These are phyloP conservation scores for Heterobasidion occidentale DNA, from an alignment of 1,284 basidiomycete genomes.

Conservation along the genomic window DNA sequence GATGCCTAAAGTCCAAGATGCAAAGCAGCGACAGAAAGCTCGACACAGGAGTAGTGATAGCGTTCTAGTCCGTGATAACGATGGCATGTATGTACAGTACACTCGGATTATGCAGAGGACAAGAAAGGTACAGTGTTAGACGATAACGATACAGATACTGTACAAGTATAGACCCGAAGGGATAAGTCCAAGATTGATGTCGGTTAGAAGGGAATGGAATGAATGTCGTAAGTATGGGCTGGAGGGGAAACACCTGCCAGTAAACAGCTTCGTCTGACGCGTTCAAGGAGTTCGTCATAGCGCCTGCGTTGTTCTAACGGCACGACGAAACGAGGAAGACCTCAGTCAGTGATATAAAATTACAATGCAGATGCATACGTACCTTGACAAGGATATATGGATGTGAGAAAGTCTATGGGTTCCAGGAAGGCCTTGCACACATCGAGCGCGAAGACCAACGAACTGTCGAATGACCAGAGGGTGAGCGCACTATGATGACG, in stretches of 20 bases:
- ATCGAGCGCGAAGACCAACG: constrained; percentile 55
- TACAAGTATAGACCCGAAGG: neutral
- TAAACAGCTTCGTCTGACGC: constrained; percentile 39
- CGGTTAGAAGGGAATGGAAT: neutral
- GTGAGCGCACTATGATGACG: constrained; percentile 37
- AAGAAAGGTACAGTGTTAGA: neutral
- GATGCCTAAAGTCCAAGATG: no score
- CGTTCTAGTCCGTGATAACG: neutral
- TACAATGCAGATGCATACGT: constrained; percentile 12
- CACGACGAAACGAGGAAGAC: neutral
- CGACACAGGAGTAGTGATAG: neutral
- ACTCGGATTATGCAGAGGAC: neutral
- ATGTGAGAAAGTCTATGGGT: constrained; percentile 57
- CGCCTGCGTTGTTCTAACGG: constrained; percentile 42
- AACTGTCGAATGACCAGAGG: constrained; percentile 56
- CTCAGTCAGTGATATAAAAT: neutral
- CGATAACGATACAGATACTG: neutral
- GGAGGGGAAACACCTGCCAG: constrained; percentile 20
- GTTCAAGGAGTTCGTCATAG: constrained; percentile 38
- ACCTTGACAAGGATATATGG: constrained; percentile 65
- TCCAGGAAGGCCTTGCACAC: constrained; percentile 54
- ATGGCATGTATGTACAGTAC: neutral
- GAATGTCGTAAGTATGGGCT: neutral
- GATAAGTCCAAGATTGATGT: neutral
- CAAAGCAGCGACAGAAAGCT: neutral